Base-by-base conservation (phyloP, 306 rosid species). In the Pueraria montana region DNA sequence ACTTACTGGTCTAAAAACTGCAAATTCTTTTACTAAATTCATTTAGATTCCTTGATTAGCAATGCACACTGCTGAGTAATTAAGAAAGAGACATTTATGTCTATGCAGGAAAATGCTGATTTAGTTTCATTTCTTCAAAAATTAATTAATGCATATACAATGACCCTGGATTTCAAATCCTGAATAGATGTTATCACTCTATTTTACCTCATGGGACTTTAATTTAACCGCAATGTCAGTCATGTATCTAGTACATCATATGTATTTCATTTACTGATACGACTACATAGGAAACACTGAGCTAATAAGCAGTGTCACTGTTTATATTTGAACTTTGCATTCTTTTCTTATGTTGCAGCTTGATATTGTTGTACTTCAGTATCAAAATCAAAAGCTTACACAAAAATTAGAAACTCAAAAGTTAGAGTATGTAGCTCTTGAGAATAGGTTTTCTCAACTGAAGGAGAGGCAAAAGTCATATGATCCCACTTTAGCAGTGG, bases 371-470 rank as follows among this genome's bases (percentile, higher is more conserved):
- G 93, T 96, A 77, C 95, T 96, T 87, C 97, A 94, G 83, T 91
- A 64, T 89, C 98, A 91, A 88, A 96, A 94, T 85, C 97, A 94
- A 88, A 96, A 91, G 88, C 97, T 96, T 80, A 82, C 74, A 21
- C 95, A 94, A 89, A 96, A 94, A 86, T 86, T 96, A 80, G 99
- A 96, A 88, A 82, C 93, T 64, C 99, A 96, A 86, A 96, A 92
- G 87, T 73, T 92, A 74, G 99, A 96, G 80, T 58, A 86, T 83
- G 78, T 80, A 73, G 85, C 90, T 56, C 90, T 94, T 76, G 91
- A 91, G 81, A 88, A 82, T 81, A 94, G 89, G 76, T 73, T 86
- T 80, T 87, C 84, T 79, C 97, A 87, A 42, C 84, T 92, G 80
- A 87, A 88, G 89, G 90, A 81, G 79, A 86, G 86, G 83, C 98